Base-by-base conservation (phyloP, 495 filamentous ascomycete genomes). In the Melanomma pulvis-pyrius region DNA sequence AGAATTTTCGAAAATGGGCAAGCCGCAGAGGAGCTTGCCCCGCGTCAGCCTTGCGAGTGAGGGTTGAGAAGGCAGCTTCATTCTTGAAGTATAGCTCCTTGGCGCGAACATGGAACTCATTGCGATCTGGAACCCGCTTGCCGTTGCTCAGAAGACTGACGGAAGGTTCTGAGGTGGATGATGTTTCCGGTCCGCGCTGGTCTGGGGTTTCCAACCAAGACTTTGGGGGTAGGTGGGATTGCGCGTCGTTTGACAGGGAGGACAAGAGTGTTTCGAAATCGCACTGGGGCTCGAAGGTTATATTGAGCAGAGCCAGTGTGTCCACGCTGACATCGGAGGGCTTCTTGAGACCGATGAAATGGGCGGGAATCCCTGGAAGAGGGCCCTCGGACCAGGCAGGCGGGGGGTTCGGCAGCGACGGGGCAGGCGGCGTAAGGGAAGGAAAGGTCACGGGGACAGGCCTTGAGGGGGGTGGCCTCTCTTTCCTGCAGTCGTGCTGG, bases 1-100 rank as follows among this genome's bases (percentile, higher is more conserved):
- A 89, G 74, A 89, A 88, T 57, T 82, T 83, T 61, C 85, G 78
- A 51, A 85, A 80, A 58, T 87, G 82, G 0, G 81, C 81, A 26
- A 87, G 73, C 4, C 81, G 76, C 7, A 82, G 77, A 19, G 80
- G 74, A 48, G 74, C 68, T 1, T 77, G 78, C 0, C 81, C 81
- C 22, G 78, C 73, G 5, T 74, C 75, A 0, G 76, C 72, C 24
- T 79, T 70, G 3, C 85, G 76, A 36, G 76, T 71, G 25, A 87
- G 75, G 58, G 80, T 81, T 4, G 81, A 72, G 68, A 84, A 89
- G 0, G 80, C 82, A 68, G 82, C 82, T 50, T 85, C 81, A 55
- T 88, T 87, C n/a, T 83, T 78, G 15, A 83, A 67, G 17, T 76
- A 61, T 17, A 88, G 71, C 66, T 89, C 87, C 21, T 71, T 77